These are phyloP conservation scores for Aspergillus calidoustus DNA, from an alignment of 2,329 filamentous ascomycete genomes.

Conservation along the genomic window DNA sequence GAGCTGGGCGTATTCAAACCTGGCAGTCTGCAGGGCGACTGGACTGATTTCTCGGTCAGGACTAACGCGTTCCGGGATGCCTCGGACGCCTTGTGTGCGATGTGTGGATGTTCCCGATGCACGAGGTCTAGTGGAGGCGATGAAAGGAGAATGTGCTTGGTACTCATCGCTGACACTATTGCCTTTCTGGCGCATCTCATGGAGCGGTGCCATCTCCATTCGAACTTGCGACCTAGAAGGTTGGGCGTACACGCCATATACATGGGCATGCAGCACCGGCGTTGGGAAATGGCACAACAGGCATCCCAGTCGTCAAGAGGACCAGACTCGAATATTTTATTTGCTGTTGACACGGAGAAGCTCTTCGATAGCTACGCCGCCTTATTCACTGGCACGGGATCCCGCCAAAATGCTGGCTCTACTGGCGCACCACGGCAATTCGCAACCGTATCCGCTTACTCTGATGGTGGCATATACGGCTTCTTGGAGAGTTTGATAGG, in stretches of 20 bases:
- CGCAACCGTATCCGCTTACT: neutral
- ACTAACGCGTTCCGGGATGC: too few species aligned
- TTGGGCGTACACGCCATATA: neutral
- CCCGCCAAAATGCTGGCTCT: neutral
- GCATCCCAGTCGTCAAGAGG: too few species aligned
- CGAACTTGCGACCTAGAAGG: neutral
- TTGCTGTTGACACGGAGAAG: neutral
- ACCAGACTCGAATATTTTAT: neutral
- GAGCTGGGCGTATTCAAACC: too few species aligned
- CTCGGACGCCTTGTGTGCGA: too few species aligned
- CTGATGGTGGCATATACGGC: neutral
- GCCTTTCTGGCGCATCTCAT: neutral
- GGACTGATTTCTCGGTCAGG: too few species aligned
- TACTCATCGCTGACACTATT: neutral
- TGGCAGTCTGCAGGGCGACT: too few species aligned
- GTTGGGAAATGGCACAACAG: too few species aligned
- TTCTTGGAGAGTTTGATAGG: neutral
- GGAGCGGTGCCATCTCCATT: neutral
- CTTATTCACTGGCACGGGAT: neutral
- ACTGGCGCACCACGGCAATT: neutral
- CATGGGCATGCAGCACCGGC: neutral
- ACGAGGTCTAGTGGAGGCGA: too few species aligned
- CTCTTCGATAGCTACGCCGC: neutral
- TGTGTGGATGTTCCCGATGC: too few species aligned
- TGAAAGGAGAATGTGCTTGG: neutral